These are phyloP conservation scores for Marasmius fiardii DNA, from an alignment of 1,284 basidiomycete species.

Conservation along the genomic window DNA sequence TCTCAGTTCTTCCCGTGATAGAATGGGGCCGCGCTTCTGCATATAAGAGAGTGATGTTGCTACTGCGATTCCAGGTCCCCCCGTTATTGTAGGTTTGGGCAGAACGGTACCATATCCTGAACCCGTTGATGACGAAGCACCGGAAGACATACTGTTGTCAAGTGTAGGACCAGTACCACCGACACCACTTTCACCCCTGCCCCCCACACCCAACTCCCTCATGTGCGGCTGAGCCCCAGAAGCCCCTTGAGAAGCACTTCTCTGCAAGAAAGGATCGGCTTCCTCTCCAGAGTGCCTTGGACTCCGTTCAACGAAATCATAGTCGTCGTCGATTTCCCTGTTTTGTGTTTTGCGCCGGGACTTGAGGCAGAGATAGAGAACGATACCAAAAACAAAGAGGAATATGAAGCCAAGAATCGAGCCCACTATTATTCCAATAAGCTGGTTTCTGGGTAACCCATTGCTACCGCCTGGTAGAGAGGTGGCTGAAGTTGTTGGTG, in stretches of 20 bases:
- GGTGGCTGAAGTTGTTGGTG: slow-evolving; percentile 11
- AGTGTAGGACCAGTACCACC: slow-evolving; percentile 19
- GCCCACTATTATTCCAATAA: slow-evolving; percentile 48
- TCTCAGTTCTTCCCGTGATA: slow-evolving; percentile 32
- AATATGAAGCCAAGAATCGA: slow-evolving; percentile 49
- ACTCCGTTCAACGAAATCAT: slow-evolving; percentile 56
- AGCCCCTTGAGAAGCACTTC: slow-evolving; percentile 22
- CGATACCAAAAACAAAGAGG: too few species aligned
- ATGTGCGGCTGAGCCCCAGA: slow-evolving; percentile 1
- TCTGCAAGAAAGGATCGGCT: slow-evolving; percentile 55
- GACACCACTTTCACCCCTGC: slow-evolving; percentile 17
- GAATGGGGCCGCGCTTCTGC: slow-evolving; percentile 22
- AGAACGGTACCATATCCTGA: slow-evolving; percentile 38
- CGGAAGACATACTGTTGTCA: slow-evolving; percentile 28
- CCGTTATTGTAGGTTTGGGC: slow-evolving; percentile 26
- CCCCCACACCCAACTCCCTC: slow-evolving; percentile 1
- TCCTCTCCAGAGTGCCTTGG: slow-evolving; percentile 67
- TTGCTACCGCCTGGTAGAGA: slow-evolving; percentile 6
- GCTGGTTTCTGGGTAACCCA: slow-evolving; percentile 31
- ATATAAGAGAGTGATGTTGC: not conserved
- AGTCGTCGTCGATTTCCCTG: slow-evolving; percentile 48
- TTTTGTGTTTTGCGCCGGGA: slow-evolving; percentile 32
- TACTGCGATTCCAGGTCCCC: not conserved
- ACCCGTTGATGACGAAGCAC: slow-evolving; percentile 25
- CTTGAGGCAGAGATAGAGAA: slow-evolving; percentile 49